A percentile compares a stretch with the other conserved stretches of the same genome.
Evolutionary conservation across 2,329 filamentous ascomycete species (phyloP).

Genomic region (Aspergillus costaricaensis): DNA sequence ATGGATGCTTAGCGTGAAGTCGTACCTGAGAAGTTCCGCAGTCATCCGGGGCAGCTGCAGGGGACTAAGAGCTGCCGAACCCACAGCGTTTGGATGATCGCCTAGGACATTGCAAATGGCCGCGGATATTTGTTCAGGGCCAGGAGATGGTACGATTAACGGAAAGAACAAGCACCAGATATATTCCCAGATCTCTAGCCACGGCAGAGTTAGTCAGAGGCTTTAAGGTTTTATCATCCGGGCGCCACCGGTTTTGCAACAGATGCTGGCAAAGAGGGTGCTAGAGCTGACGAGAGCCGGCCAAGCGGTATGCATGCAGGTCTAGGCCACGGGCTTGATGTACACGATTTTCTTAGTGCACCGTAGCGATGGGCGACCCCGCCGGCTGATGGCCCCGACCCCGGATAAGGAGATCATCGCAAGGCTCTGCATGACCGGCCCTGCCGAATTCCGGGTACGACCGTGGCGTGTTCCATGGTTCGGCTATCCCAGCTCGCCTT

Average conservation of each 20-base stretch:
- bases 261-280: not conserved
- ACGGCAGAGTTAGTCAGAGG: not conserved
- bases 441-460: slow-evolving; percentile 11
- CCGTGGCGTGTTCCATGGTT: slow-evolving; percentile 10
- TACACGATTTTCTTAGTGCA: not conserved
- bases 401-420: slow-evolving; percentile 18
- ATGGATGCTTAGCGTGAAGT: not conserved
- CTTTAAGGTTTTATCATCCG: not conserved
- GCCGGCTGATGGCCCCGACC: slow-evolving; percentile 6
- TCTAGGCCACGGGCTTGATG: slow-evolving; percentile 8
- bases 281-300: not conserved
- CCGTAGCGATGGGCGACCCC: not conserved
- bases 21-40: slow-evolving; percentile 19
- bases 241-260: not conserved
- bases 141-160: not conserved
- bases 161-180: not conserved
- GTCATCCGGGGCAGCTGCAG: slow-evolving; percentile 11
- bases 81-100: not conserved
- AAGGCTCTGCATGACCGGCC: not conserved
- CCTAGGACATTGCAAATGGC: slow-evolving; percentile 13
- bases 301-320: slow-evolving; percentile 1
- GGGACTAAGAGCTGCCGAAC: slow-evolving; percentile 10
- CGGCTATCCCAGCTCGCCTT: not conserved
- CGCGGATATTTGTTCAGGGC: not conserved
- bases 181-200: not conserved